These are phyloP conservation scores for Cryptococcus wingfieldii DNA, from an alignment of 1,284 basidiomycete species.

Conservation along the genomic window DNA sequence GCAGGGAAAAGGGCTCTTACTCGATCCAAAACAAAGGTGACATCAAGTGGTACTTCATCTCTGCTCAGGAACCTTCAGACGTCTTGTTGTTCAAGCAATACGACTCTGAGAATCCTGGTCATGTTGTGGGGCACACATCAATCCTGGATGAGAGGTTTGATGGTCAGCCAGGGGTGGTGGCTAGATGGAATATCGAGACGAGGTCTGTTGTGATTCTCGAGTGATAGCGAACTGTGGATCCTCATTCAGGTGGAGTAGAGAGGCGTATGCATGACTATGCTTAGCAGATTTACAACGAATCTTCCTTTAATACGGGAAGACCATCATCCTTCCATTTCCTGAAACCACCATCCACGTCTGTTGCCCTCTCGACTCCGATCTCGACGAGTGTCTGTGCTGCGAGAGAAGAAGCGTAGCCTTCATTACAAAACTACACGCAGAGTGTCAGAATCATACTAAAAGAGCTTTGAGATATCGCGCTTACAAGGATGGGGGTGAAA, in stretches of 20 bases:
- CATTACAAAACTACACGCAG: conserved; percentile 5
- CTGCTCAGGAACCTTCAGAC: background rate
- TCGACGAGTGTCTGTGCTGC: conserved; percentile 1
- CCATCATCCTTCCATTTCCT: conserved; percentile 7
- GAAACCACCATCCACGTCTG: conserved; percentile 8
- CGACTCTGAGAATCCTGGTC: background rate
- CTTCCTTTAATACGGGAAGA: background rate
- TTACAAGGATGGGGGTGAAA: conserved; percentile 7
- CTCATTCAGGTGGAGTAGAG: background rate
- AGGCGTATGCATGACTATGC: too few relatives aligned
- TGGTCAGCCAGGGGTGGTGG: too few relatives aligned
- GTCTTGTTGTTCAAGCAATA: background rate
- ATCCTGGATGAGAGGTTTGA: background rate
- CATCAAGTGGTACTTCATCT: background rate
- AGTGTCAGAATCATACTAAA: background rate
- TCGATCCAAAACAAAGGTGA: background rate
- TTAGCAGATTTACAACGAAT: too few relatives aligned
- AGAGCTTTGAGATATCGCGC: background rate
- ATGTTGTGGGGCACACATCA: background rate
- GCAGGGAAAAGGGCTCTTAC: background rate
- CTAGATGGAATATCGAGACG: too few relatives aligned
- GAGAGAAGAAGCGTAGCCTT: conserved; percentile 10
- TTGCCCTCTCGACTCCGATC: conserved; percentile 1
- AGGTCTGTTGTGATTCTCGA: background rate
- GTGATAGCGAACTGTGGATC: background rate